Evolutionary conservation across 2,329 filamentous ascomycete genomes (phyloP).

Genomic region (Claviceps maximensis): DNA sequence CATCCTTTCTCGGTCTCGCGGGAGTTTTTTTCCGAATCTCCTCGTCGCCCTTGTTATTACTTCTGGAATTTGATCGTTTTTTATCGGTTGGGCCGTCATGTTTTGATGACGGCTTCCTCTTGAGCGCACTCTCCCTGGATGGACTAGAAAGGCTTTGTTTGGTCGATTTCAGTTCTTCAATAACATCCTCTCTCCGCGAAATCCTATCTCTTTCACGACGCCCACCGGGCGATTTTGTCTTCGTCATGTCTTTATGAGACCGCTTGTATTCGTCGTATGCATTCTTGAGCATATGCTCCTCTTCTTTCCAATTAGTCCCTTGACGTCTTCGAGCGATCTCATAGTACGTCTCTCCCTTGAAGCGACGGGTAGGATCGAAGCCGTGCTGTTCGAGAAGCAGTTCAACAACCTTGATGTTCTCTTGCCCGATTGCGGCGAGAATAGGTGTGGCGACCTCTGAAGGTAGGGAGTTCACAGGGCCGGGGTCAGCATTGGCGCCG

Average conservation of each 20-base stretch:
- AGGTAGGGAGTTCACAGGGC: constrained; percentile 44
- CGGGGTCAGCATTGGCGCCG: constrained; percentile 53
- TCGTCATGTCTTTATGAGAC: constrained; percentile 32
- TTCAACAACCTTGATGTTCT: constrained; percentile 73
- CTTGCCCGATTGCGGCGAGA: constrained; percentile 81
- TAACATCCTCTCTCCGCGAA: constrained; percentile 28
- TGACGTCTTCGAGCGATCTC: constrained; percentile 74
- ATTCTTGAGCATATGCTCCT: constrained; percentile 67
- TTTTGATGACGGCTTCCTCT: constrained; percentile 29
- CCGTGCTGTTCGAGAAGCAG: constrained; percentile 61
- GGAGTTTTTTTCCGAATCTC: constrained; percentile 36
- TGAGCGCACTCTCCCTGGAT: constrained; percentile 28
- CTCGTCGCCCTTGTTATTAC: constrained; percentile 31
- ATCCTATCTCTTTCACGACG: constrained; percentile 30
- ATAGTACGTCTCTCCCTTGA: constrained; percentile 68
- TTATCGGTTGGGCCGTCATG: constrained; percentile 36
- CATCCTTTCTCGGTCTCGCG: constrained; percentile 42
- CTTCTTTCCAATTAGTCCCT: constrained; percentile 82
- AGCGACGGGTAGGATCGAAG: constrained; percentile 73
- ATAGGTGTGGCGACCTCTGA: constrained; percentile 80
- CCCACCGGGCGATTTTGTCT: constrained; percentile 34
- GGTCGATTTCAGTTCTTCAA: constrained; percentile 28
- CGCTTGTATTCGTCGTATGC: constrained; percentile 55
- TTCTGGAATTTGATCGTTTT: constrained; percentile 28
- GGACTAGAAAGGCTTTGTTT: constrained; percentile 39